Percentiles rank a stretch among this genome's conserved stretches.
Evolutionary conservation across 2,329 filamentous ascomycete genomes (phyloP).

Genomic region (Aspergillus puulaauensis): DNA sequence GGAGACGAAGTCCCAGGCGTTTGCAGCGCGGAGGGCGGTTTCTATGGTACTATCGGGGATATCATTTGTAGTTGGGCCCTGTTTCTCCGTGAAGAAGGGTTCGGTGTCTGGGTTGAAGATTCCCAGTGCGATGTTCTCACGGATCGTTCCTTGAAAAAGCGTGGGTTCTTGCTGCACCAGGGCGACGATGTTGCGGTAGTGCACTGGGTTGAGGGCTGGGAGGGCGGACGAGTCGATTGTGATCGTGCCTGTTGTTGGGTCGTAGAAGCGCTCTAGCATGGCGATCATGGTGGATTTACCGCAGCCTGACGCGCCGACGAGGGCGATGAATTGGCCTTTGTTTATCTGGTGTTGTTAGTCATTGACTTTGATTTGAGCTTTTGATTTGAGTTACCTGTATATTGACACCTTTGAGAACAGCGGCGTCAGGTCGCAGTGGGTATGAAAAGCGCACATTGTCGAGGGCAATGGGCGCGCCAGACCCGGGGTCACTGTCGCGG

Average conservation of each 20-base stretch:
- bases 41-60: slow-evolving; percentile 70
- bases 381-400: slow-evolving; percentile 41
- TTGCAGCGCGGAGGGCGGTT: slow-evolving; percentile 81
- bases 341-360: neutral
- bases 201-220: slow-evolving; percentile 74
- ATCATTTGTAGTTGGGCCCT: neutral
- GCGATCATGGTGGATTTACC: slow-evolving; percentile 94
- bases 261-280: slow-evolving; percentile 90
- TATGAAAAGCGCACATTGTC: slow-evolving; percentile 95
- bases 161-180: slow-evolving; percentile 95
- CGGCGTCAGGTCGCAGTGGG: slow-evolving; percentile 83
- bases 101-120: slow-evolving; percentile 57
- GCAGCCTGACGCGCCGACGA: slow-evolving; percentile 89
- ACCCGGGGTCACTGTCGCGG: slow-evolving; percentile 73
- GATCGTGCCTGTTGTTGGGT: slow-evolving; percentile 76
- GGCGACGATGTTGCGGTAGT: slow-evolving; percentile 79
- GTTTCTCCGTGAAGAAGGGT: neutral
- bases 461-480: slow-evolving; percentile 40
- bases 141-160: slow-evolving; percentile 87
- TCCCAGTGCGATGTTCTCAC: slow-evolving; percentile 85
- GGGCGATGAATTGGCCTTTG: slow-evolving; percentile 56
- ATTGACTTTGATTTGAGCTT: no score
- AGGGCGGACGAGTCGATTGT: slow-evolving; percentile 83
- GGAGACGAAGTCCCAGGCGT: slow-evolving; percentile 89
- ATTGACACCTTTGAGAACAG: slow-evolving; percentile 81